Evolutionary conservation across 495 filamentous ascomycete species (phyloP).

Genomic region (Penicillium egyptiacum): DNA sequence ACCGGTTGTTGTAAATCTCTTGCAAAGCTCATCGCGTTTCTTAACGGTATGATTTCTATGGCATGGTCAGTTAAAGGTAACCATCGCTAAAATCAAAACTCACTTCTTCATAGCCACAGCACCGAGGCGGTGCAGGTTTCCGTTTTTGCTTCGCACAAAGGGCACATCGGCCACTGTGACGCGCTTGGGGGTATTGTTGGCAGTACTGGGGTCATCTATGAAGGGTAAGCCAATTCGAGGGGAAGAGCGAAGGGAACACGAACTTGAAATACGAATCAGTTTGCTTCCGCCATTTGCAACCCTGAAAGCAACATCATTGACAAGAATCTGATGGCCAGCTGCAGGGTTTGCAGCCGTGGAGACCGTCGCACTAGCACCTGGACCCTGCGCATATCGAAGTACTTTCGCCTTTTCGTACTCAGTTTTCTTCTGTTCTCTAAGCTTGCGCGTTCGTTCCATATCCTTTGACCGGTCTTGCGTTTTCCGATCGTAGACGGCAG

Average conservation of each 20-base stretch:
- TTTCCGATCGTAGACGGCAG: constrained; percentile 76
- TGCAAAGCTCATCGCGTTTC: constrained; percentile 80
- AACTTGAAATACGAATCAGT: constrained; percentile 73
- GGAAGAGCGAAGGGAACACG: constrained; percentile 25
- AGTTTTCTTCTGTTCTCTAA: constrained; percentile 58
- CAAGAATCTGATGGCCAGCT: constrained; percentile 61
- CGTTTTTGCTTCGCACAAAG: constrained; percentile 87
- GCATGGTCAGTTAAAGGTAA: constrained; percentile 25
- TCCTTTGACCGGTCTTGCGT: constrained; percentile 67
- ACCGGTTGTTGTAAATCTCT: constrained; percentile 90
- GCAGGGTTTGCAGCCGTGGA: constrained; percentile 33
- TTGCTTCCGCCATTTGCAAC: constrained; percentile 82
- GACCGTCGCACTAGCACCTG: constrained; percentile 37
- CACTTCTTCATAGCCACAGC: constrained; percentile 48
- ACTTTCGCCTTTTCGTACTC: constrained; percentile 62
- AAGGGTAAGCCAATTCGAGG: constrained; percentile 46
- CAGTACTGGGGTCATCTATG: constrained; percentile 60
- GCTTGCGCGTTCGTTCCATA: constrained; percentile 67
- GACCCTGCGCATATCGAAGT: constrained; percentile 46
- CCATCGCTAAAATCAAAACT: constrained; percentile 6
- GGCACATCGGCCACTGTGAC: constrained; percentile 76
- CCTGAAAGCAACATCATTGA: constrained; percentile 76
- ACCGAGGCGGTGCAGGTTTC: constrained; percentile 75
- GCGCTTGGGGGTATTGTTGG: constrained; percentile 74
- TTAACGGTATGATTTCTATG: constrained; percentile 48